Evolutionary conservation across 2,329 filamentous ascomycete genomes (phyloP), one percentile per base, ranked within the genome.

Genomic region (Fusarium sp.): DNA sequence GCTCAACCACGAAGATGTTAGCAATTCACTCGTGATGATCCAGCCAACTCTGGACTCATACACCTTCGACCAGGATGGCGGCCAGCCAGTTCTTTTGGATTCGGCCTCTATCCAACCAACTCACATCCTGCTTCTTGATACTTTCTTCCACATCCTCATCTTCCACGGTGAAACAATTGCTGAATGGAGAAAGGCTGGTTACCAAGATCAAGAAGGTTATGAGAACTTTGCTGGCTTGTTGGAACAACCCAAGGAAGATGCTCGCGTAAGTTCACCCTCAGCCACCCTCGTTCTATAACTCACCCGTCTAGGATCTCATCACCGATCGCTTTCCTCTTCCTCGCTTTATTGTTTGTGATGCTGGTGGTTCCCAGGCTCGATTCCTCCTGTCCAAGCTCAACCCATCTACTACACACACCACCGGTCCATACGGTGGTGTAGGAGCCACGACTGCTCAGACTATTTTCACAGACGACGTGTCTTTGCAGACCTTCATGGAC

Each of bases 101-200:
- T 98, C 95, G 18, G 95, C 94, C 39, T 98, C 94, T 10, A 99
- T 99, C 76, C 95, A 98, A 80, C 92, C 94, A 14, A 93, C 95
- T 27, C 97, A 97, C 67, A 93, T 98, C 68, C 88, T 99, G 55
- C 90, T 99, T 15, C 91, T 99, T 61, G 96, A 99, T 79, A 98
- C 96, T 1, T 99, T 99, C 87, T 99, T 99, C 89, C 96, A 99
- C 81, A 99, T 99, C 70, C 90, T 99, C 61, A 99, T 99, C 77
- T 99, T 98, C 89, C 95, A 99, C 78, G 96, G 96, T 71, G 95
- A 99, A 86, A 98, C 95, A 0, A 93, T 98, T 82, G 96, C 96
- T 2, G 94, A 98, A 81, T 99, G 96, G 96, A 91, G 95, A 74
- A 98, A 99, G 83, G 95, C 95, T 22, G 96, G 96, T 2, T 99